A percentile compares a stretch with the other conserved stretches of the same genome.
Evolutionary conservation across 345 rosid species (phyloP).

Genomic region (Gossypium turneri): DNA sequence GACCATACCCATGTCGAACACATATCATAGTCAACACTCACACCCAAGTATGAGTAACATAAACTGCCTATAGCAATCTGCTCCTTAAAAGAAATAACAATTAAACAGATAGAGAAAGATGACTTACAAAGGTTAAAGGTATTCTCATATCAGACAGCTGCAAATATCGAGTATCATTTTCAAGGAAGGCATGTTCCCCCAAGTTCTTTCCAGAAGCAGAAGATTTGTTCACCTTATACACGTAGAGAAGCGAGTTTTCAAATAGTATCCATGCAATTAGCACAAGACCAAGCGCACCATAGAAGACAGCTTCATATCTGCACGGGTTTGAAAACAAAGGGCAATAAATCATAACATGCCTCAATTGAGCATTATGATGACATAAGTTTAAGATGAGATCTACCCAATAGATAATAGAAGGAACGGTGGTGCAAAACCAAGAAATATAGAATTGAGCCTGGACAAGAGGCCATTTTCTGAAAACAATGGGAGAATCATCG

Average conservation of each 20-base stretch:
- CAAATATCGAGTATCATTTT: conserved; percentile 62
- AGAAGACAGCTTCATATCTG: conserved; percentile 94
- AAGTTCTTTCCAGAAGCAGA: conserved; percentile 32
- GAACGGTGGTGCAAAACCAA: conserved; percentile 86
- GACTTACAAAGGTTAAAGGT: conserved; percentile 78
- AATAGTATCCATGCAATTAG: conserved; percentile 80
- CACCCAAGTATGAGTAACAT: background rate
- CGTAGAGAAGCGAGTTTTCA: conserved; percentile 63
- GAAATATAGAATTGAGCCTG: conserved; percentile 76
- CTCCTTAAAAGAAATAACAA: background rate
- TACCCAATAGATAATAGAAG: conserved; percentile 94
- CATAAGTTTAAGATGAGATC: conserved; percentile 11
- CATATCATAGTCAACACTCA: background rate
- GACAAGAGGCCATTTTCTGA: conserved; percentile 67
- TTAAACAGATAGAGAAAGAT: background rate
- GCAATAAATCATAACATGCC: conserved; percentile 14
- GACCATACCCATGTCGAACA: background rate
- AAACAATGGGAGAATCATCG: conserved; percentile 77
- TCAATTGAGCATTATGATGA: background rate
- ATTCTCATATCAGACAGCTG: conserved; percentile 81
- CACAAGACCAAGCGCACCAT: conserved; percentile 73
- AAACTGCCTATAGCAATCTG: background rate
- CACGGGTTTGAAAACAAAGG: conserved; percentile 24
- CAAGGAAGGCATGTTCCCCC: conserved; percentile 36
- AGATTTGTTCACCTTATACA: conserved; percentile 34